Evolutionary conservation across 2,329 filamentous ascomycete species (phyloP), one percentile per base, ranked within the genome.

Genomic region (Cladophialophora carrionii): DNA sequence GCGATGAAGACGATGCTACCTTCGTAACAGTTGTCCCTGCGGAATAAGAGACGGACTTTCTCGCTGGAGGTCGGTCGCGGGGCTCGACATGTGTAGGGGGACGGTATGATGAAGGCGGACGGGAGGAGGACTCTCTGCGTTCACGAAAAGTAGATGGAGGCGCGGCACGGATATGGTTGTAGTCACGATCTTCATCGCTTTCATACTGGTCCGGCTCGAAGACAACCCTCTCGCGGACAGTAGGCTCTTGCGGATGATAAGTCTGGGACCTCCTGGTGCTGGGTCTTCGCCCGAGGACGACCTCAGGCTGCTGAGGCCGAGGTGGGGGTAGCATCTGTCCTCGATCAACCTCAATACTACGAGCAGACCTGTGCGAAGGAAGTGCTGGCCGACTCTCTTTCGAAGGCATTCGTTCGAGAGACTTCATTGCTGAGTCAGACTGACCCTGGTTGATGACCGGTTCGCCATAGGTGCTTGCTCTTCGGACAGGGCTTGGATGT

Each of bases 311-410:
- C 53, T 60, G 53, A 2, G 65, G 65, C 48, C 66, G 69, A 37
- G 65, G 53, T 48, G 70, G 70, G 6, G 70, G 70, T 17, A 65
- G 67, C 70, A 71, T 71, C 10, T 60, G 60, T 4, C 57, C 54
- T 12, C 65, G 62, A 49, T 71, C 70, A 37, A 62, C 46, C 29
- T 71, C 67, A n/a, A 64, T 63, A 43, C 52, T 67, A 26, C 60
- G 64, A 24, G 5, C 52, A 24, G 68, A 68, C 22, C 61, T 66
- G 34, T 67, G 59, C 12, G 70, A 65, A 37, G 64, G 10, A 24
- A 49, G 51, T 14, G 56, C 31, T 26, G 70, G 63, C 29, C 63
- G 59, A 54, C 14, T 56, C 22, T 68, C 62, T 59, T 49, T 65
- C 34, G 64, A 61, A 26, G 61, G 31, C 34, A 61, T 41, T 31